These are phyloP conservation scores for Miamiensis avidus DNA, from an alignment of 169 alveolate genomes.

Conservation along the genomic window DNA sequence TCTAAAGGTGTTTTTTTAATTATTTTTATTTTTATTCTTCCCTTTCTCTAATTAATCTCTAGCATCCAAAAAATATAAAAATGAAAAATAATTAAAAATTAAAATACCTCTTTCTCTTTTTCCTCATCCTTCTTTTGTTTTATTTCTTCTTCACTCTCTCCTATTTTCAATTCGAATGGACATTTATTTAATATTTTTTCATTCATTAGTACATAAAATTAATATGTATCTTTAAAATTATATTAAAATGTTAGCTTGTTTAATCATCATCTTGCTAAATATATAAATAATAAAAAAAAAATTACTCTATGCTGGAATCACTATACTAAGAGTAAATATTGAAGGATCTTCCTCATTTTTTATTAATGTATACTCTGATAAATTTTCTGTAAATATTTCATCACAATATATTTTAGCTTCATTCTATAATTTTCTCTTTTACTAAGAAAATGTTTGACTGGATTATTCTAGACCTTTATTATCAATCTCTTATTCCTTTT, in stretches of 20 bases:
- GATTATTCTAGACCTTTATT: background rate
- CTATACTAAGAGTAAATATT: too few relatives aligned
- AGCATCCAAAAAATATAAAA: too few relatives aligned
- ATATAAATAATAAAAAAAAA: too few relatives aligned
- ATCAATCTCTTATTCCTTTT: background rate
- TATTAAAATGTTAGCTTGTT: too few relatives aligned
- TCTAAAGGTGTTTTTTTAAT: too few relatives aligned
- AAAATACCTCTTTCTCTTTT: background rate
- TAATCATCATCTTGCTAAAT: too few relatives aligned
- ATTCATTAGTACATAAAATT: background rate
- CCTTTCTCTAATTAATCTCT: background rate
- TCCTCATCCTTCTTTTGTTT: background rate
- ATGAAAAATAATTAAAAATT: too few relatives aligned
- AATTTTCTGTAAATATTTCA: background rate
- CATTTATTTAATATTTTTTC: background rate
- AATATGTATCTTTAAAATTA: background rate
- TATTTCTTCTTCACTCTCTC: background rate
- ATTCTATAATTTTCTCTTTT: background rate
- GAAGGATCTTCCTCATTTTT: background rate
- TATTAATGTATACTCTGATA: too few relatives aligned
- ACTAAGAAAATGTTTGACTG: background rate
- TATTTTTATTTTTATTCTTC: background rate
- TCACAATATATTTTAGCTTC: background rate
- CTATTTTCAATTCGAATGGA: background rate
- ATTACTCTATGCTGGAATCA: background rate